Evolutionary conservation across 202 grass and related monocot genomes (phyloP).

Genomic region (Panicum hallii): DNA sequence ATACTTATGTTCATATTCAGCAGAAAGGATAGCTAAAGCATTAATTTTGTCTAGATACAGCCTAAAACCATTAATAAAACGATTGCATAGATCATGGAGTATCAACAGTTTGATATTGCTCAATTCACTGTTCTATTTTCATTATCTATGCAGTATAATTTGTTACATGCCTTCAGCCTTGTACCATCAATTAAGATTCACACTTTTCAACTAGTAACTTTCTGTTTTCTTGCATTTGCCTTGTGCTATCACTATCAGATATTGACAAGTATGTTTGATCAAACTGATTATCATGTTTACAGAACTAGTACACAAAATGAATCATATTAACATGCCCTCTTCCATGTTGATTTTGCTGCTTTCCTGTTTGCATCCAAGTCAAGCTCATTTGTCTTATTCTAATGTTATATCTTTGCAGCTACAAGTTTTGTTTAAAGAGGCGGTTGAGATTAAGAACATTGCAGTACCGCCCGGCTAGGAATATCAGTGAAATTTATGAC

Average conservation of each 20-base stretch:
- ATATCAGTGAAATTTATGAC: slow-evolving; percentile 92
- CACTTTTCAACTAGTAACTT: slow-evolving; percentile 8
- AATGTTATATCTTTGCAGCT: slow-evolving; percentile 50
- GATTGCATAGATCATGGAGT: not conserved
- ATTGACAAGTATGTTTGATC: slow-evolving; percentile 14
- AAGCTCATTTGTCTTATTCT: slow-evolving; percentile 36
- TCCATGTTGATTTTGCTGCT: slow-evolving; percentile 19
- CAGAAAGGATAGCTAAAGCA: not conserved
- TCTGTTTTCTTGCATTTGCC: slow-evolving; percentile 18
- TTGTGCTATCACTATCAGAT: slow-evolving; percentile 29
- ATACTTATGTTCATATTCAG: not conserved
- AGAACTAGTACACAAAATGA: not conserved
- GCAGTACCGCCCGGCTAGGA: slow-evolving; percentile 72
- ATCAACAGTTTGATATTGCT: not conserved
- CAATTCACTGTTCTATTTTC: not conserved
- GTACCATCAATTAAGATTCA: not conserved
- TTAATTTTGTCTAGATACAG: not conserved
- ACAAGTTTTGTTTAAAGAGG: slow-evolving; percentile 85
- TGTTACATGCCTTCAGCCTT: not conserved
- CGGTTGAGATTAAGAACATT: slow-evolving; percentile 90
- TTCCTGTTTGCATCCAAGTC: not conserved
- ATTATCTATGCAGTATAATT: not conserved
- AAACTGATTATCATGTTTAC: slow-evolving; percentile 29
- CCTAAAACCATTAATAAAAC: not conserved
- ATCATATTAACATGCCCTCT: not conserved